Conservation (phyloP, 306 rosid species). For the Ormosia semicastrata region DNA sequence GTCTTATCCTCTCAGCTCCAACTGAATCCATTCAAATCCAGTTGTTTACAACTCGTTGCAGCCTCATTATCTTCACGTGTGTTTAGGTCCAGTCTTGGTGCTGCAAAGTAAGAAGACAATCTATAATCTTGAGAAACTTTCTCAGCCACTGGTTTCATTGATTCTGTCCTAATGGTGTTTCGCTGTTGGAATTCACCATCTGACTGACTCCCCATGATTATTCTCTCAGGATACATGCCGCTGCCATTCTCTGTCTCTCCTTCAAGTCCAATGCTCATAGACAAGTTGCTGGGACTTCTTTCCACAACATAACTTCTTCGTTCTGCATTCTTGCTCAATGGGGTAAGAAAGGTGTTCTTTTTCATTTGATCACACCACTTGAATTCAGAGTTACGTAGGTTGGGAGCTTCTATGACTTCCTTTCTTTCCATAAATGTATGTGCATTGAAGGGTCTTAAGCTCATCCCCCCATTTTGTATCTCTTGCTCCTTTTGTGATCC, state of each 20-base stretch:
- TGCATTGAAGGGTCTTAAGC: constrained; percentile 39
- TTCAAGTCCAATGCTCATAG: constrained; percentile 58
- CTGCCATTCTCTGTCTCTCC: constrained; percentile 36
- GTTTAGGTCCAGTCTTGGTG: constrained; percentile 58
- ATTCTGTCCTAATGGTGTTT: constrained; percentile 20
- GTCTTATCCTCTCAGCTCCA: constrained; percentile 44
- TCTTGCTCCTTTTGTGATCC: constrained; percentile 63
- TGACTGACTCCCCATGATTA: constrained; percentile 26
- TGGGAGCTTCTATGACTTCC: constrained; percentile 29
- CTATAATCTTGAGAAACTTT: constrained; percentile 37
- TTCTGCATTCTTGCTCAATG: constrained; percentile 24
- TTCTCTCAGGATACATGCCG: constrained; percentile 18
- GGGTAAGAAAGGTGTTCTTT: constrained; percentile 33
- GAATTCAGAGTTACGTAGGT: constrained; percentile 18
- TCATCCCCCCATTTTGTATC: constrained; percentile 42
- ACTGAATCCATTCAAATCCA: constrained; percentile 80
- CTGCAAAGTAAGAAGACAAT: constrained; percentile 43
- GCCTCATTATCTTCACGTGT: constrained; percentile 50
- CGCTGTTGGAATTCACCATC: constrained; percentile 29
- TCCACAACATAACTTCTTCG: constrained; percentile 35
- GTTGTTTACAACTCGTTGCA: constrained; percentile 54
- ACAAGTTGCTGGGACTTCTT: constrained; percentile 45
- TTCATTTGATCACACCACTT: constrained; percentile 42
- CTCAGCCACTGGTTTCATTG: constrained; percentile 18
- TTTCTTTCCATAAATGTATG: constrained; percentile 37